Percentiles rank a stretch among this genome's conserved stretches.
Evolutionary conservation across 108 stramenopile species (phyloP).

Genomic region (Ochromonas danica): DNA sequence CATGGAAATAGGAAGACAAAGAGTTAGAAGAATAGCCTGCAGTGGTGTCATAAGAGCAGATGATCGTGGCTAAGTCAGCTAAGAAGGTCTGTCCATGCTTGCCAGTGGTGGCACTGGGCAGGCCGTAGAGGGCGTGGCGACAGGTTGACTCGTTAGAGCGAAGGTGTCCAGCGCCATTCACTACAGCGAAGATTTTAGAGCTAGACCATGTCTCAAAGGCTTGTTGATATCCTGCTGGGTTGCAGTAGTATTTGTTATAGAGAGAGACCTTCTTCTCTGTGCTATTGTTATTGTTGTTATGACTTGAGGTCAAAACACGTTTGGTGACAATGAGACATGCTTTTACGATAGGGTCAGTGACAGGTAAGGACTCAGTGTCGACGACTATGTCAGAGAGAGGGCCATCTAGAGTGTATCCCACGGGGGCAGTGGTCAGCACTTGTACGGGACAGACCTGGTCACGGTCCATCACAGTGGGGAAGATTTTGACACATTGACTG

Average conservation of each 20-base stretch:
- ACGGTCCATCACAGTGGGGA: constrained; percentile 11
- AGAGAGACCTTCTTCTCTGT: background rate
- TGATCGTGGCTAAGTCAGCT: constrained; percentile 33
- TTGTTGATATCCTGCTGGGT: background rate
- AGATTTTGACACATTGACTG: constrained; percentile 11
- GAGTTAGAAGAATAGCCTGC: constrained; percentile 31
- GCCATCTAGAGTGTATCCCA: background rate
- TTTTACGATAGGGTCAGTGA: background rate
- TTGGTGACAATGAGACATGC: constrained; percentile 12
- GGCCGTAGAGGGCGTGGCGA: background rate
- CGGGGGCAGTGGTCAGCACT: background rate
- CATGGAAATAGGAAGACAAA: constrained; percentile 33
- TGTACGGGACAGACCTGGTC: constrained; percentile 9
- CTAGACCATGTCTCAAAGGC: constrained; percentile 36
- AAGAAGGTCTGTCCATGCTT: constrained; percentile 24
- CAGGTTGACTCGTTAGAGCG: background rate
- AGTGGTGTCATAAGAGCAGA: constrained; percentile 34
- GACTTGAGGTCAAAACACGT: background rate
- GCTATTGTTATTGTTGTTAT: background rate
- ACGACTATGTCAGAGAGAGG: background rate
- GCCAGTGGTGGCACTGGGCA: background rate
- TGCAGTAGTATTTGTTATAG: constrained; percentile 33
- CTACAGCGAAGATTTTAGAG: constrained; percentile 27
- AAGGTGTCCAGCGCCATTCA: constrained; percentile 30
- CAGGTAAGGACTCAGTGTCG: background rate